These are phyloP conservation scores for Malus hybrid DNA, from an alignment of 331 rosid genomes.

Conservation along the genomic window DNA sequence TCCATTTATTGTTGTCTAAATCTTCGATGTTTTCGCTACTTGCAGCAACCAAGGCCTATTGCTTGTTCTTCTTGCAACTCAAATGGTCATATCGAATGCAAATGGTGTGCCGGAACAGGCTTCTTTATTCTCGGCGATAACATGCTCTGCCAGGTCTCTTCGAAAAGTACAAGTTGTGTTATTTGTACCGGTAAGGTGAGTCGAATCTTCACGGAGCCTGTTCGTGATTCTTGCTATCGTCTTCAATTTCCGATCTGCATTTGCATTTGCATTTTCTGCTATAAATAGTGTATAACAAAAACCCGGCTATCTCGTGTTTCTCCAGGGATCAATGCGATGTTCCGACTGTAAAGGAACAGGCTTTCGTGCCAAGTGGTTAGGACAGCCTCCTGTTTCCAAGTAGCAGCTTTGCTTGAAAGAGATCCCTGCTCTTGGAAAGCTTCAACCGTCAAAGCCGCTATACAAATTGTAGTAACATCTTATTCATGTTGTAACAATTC, in stretches of 20 bases:
- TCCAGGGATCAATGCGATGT: conserved; percentile 22
- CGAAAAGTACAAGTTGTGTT: conserved; percentile 64
- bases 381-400: conserved; percentile 59
- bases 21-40: conserved; percentile 11
- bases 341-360: conserved; percentile 93
- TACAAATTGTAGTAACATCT: not conserved
- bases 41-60: conserved; percentile 92
- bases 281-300: not conserved
- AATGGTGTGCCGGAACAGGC: conserved; percentile 92
- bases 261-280: not conserved
- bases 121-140: conserved; percentile 79
- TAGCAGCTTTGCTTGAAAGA: conserved; percentile 10
- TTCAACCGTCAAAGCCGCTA: not conserved
- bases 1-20: conserved; percentile 1
- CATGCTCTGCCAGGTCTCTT: conserved; percentile 89
- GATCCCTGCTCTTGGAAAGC: not conserved
- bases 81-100: conserved; percentile 73
- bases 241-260: not conserved
- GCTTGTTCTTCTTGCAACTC: conserved; percentile 81
- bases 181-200: conserved; percentile 71
- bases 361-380: conserved; percentile 96
- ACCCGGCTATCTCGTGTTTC: not conserved
- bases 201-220: not conserved
- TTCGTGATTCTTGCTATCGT: too few relatives aligned
- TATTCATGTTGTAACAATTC: not conserved